Conservation (phyloP, 2,329 filamentous ascomycete genomes). For the Kalmusia sp. region DNA sequence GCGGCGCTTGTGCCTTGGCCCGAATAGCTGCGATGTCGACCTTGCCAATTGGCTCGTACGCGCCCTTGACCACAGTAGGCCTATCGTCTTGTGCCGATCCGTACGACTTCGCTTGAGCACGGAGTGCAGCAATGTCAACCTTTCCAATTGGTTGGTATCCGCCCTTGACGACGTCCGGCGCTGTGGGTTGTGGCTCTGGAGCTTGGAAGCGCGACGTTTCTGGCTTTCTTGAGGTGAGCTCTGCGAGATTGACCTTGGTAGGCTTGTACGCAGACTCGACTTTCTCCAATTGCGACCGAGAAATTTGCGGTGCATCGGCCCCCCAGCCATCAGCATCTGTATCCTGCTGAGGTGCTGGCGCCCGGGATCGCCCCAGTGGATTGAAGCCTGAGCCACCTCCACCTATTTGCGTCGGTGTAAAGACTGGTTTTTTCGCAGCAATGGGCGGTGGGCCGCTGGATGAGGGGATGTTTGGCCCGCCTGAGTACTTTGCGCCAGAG, state of each 20-base stretch:
- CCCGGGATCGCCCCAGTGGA: constrained; percentile 70
- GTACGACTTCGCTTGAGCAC: constrained; percentile 72
- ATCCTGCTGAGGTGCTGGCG: constrained; percentile 60
- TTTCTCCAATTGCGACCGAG: constrained; percentile 86
- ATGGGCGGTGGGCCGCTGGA: constrained; percentile 69
- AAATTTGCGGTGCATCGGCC: constrained; percentile 87
- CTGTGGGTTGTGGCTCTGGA: constrained; percentile 55
- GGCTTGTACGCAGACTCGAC: constrained; percentile 93
- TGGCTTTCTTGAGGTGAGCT: constrained; percentile 76
- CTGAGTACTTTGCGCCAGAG: constrained; percentile 93
- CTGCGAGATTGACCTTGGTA: constrained; percentile 91
- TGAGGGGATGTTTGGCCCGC: constrained; percentile 62
- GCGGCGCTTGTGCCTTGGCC: constrained; percentile 71
- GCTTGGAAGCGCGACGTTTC: constrained; percentile 69
- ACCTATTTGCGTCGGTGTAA: constrained; percentile 76
- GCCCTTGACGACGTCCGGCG: constrained; percentile 76
- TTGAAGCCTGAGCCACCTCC: constrained; percentile 66
- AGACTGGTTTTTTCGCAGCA: constrained; percentile 87
- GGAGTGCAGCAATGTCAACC: constrained; percentile 93
- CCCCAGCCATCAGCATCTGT: constrained; percentile 93
- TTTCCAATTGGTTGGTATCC: constrained; percentile 94
- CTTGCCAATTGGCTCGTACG: constrained; percentile 94
- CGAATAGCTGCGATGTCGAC: constrained; percentile 96
- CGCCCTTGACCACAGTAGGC: constrained; percentile 84
- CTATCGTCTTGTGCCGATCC: constrained; percentile 71